Conservation (phyloP, 2,329 filamentous ascomycete species). For the Hypoxylon sp. region DNA sequence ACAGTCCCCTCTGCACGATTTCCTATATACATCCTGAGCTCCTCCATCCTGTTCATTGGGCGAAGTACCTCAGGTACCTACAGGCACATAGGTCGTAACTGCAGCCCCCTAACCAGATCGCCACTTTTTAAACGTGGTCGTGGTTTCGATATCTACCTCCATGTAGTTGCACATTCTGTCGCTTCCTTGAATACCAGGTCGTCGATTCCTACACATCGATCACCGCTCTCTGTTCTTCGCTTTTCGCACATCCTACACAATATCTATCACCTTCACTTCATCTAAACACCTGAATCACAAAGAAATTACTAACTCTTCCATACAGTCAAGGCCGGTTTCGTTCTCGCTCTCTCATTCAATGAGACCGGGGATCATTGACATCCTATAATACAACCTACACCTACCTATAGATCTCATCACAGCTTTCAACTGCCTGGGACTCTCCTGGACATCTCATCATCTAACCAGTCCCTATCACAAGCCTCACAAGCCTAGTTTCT, state of each 20-base stretch:
- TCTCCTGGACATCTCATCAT: background rate
- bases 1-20: background rate
- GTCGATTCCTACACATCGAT: too few species aligned
- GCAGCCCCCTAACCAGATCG: background rate
- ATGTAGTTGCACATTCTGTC: background rate
- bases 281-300: background rate
- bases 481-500: background rate
- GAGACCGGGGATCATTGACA: background rate
- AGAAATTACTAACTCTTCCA: background rate
- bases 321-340: background rate
- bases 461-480: background rate
- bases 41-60: background rate
- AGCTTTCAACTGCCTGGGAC: background rate
- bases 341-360: background rate
- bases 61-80: background rate
- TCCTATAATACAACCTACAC: background rate
- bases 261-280: background rate
- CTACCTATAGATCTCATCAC: background rate
- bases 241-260: background rate
- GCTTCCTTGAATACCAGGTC: background rate
- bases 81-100: background rate
- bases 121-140: background rate
- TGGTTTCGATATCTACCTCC: slow-evolving; percentile 1
- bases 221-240: background rate
- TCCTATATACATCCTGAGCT: background rate